These are phyloP conservation scores for Noccaea bulbosa DNA, from an alignment of 345 rosid genomes.

Conservation along the genomic window DNA sequence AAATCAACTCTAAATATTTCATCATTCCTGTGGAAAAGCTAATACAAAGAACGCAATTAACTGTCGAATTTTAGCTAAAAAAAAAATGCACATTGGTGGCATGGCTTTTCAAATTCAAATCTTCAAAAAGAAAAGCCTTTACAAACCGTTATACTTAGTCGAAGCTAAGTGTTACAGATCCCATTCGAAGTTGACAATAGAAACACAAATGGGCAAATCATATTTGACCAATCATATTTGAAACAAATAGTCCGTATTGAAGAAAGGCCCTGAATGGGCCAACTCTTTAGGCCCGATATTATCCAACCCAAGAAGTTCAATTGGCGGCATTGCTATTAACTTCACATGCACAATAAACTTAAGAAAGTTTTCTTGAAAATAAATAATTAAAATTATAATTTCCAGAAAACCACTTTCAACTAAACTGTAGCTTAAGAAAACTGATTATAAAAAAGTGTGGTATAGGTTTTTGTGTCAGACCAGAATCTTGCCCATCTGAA, in stretches of 20 bases:
- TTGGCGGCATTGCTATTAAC: too few relatives aligned
- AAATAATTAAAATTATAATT: too few relatives aligned
- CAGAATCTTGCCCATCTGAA: constrained; percentile 1
- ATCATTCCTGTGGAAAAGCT: not conserved
- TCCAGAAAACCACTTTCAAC: not conserved
- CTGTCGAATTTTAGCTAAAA: not conserved
- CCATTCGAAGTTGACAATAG: not conserved
- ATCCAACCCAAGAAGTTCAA: not conserved
- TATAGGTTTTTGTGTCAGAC: constrained; percentile 1
- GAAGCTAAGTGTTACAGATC: not conserved
- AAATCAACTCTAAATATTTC: not conserved
- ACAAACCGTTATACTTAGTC: not conserved
- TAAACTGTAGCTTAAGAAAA: not conserved
- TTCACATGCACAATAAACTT: too few relatives aligned
- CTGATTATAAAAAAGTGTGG: not conserved
- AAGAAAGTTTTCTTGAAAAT: too few relatives aligned
- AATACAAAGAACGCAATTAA: not conserved
- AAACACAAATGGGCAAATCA: not conserved
- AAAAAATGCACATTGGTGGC: not conserved
- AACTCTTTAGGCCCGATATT: not conserved
- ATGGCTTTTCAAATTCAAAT: not conserved
- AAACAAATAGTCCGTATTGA: not conserved
- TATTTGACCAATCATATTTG: too few relatives aligned
- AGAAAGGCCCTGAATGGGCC: not conserved
- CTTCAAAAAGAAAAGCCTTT: too few relatives aligned